These are phyloP conservation scores for Vanrija humicola DNA, from an alignment of 1,284 basidiomycete species.

Conservation along the genomic window DNA sequence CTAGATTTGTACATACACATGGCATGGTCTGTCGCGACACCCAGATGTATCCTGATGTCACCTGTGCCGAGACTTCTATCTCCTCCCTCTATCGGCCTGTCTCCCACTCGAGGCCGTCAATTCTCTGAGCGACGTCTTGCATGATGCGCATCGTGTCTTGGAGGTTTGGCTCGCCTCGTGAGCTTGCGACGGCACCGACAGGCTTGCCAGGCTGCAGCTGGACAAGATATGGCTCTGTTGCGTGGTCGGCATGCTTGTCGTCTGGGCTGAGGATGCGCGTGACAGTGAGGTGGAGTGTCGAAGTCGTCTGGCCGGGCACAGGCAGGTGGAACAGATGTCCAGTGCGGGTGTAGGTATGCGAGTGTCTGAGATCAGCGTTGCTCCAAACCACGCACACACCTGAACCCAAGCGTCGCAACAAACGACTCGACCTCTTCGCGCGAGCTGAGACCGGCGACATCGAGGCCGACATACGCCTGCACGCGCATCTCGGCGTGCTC, in stretches of 20 bases:
- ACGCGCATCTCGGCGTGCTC: slow-evolving; percentile 39
- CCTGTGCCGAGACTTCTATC: not conserved
- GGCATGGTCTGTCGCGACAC: no score
- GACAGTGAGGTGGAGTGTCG: slow-evolving; percentile 33
- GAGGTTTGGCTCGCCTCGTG: slow-evolving; percentile 24
- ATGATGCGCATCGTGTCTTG: slow-evolving; percentile 34
- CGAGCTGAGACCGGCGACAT: slow-evolving; percentile 22
- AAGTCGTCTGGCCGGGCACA: slow-evolving; percentile 18
- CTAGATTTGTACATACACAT: not conserved
- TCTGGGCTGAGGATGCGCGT: slow-evolving; percentile 18
- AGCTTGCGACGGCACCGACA: slow-evolving; percentile 23
- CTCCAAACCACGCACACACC: slow-evolving; percentile 21
- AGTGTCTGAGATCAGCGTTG: slow-evolving; percentile 21
- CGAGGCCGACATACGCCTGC: slow-evolving; percentile 30
- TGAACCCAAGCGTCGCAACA: slow-evolving; percentile 33
- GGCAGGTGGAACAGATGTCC: slow-evolving; percentile 41
- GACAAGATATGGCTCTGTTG: slow-evolving; percentile 35
- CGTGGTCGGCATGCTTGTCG: slow-evolving; percentile 1
- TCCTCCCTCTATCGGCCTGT: slow-evolving; percentile 12
- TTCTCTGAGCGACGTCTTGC: slow-evolving; percentile 23
- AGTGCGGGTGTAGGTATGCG: slow-evolving; percentile 28
- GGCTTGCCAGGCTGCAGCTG: slow-evolving; percentile 34
- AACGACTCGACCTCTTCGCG: slow-evolving; percentile 34
- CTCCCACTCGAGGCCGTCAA: slow-evolving; percentile 40
- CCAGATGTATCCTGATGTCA: no score